These are phyloP conservation scores for Phaeosphaeria sp. DNA, from an alignment of 2,329 filamentous ascomycete species.

Conservation along the genomic window DNA sequence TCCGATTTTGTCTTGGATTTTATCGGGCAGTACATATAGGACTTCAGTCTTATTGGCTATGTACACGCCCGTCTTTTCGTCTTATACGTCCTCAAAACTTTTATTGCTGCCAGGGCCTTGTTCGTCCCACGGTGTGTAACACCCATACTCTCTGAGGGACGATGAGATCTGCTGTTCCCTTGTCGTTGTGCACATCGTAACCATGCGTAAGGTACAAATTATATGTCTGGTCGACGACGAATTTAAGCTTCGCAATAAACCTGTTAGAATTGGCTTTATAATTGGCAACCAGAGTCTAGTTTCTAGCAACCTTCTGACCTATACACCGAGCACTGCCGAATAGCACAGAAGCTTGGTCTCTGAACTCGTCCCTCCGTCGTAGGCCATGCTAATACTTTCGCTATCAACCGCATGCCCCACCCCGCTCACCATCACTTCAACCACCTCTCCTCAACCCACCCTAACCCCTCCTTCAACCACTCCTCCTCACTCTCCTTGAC, in stretches of 20 bases:
- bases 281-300: too few relatives aligned
- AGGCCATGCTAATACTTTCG: neutral
- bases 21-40: neutral
- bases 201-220: too few relatives aligned
- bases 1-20: neutral
- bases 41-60: neutral
- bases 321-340: too few relatives aligned
- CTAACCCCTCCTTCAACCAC: conserved; percentile 38
- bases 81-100: neutral
- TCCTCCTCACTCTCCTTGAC: conserved; percentile 30
- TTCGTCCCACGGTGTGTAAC: neutral
- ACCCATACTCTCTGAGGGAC: neutral
- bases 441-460: conserved; percentile 38
- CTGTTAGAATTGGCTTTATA: neutral
- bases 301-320: too few relatives aligned
- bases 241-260: neutral
- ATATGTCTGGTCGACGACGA: too few relatives aligned
- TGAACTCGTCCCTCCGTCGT: neutral
- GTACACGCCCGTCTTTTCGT: neutral
- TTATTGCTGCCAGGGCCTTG: neutral
- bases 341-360: neutral
- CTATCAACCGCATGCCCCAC: neutral
- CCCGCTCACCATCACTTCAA: conserved; percentile 6
- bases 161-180: too few relatives aligned
- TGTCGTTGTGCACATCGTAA: too few relatives aligned